Evolutionary conservation across 116 monocot genomes (phyloP), one percentile per base, ranked within the genome.

Genomic region (Papilionanthe hybrid): DNA sequence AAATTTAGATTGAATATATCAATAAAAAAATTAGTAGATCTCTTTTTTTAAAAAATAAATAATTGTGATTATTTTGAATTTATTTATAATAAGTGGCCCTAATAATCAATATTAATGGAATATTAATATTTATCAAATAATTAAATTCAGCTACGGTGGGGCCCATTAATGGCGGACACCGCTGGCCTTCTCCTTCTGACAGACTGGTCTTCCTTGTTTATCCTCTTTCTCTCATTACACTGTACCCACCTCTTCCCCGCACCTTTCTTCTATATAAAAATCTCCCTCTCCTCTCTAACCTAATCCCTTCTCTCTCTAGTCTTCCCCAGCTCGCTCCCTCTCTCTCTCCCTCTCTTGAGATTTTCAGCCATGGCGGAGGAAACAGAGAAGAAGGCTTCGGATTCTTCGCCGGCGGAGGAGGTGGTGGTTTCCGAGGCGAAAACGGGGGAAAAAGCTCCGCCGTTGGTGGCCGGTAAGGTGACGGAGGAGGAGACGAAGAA

Each of bases 141-240:
- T 53, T 15, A 0, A 15, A 53, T 53, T 53, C 4, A 37, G 15
- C 17, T 0, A 53, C 7, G 9, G 65, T 17, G 73, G 73, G 73
- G 43, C 73, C 73, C 73, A 23, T n/a, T 73, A 15, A 1, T 9
- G 3, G 19, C 4, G 44, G 20, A 44, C 44, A 29, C 11, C 42
- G 73, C 73, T 73, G 73, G 73, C 73, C 44, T 73, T n/a, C 18
- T 73, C 15, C 28, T 37, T 53, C 69, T 73, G 73, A 43, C 73
- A 73, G 73, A 44, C 73, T 73, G 73, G 20, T 42, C 44, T 73
- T 73, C 73, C 43, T 73, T 73, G 20, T 42, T 73, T 73, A 42
- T 43, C 44, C 43, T 44, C 60, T 60, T 37, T 37, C 32, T 60
- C 60, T 22, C 60, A n/a, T 25, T 60, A 60, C 60, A 25, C 60